Conservation (phyloP, 1,284 basidiomycete species). For the Cerrena zonata region DNA sequence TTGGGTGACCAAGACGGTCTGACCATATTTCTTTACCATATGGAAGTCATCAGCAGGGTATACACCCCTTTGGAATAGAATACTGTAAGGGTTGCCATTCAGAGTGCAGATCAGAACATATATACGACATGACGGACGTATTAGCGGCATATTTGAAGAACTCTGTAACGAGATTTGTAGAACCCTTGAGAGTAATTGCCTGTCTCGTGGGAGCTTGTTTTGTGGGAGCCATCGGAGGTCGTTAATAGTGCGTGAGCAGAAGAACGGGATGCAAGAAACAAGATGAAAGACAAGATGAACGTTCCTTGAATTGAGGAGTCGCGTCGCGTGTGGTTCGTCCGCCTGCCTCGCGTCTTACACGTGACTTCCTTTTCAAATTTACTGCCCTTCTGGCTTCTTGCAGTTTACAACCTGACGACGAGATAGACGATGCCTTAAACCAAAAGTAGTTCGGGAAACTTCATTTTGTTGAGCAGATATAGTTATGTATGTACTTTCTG, state of each 20-base stretch:
- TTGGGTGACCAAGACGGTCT: slow-evolving; percentile 90
- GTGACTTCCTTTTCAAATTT: background rate
- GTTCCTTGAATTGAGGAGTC: too few species aligned
- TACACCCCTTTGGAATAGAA: slow-evolving; percentile 93
- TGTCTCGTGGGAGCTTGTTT: slow-evolving; percentile 66
- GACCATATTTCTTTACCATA: slow-evolving; percentile 97
- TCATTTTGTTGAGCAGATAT: too few species aligned
- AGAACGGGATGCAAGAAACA: too few species aligned
- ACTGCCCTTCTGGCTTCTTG: too few species aligned
- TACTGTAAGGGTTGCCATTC: slow-evolving; percentile 47
- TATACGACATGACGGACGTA: slow-evolving; percentile 52
- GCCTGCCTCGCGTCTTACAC: background rate
- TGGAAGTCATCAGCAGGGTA: slow-evolving; percentile 99
- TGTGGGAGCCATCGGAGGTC: slow-evolving; percentile 34
- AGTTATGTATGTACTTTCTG: too few species aligned
- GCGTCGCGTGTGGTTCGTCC: background rate
- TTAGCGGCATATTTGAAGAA: slow-evolving; percentile 98
- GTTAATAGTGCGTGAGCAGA: background rate
- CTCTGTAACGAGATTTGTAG: slow-evolving; percentile 91
- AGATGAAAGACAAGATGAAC: too few species aligned
- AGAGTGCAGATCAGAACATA: slow-evolving; percentile 5
- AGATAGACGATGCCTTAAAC: too few species aligned
- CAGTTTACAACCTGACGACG: too few species aligned
- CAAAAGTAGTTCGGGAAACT: too few species aligned
- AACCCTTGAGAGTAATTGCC: slow-evolving; percentile 91